Conservation (phyloP, 2,329 filamentous ascomycete genomes). For the Monosporascus sp. region DNA sequence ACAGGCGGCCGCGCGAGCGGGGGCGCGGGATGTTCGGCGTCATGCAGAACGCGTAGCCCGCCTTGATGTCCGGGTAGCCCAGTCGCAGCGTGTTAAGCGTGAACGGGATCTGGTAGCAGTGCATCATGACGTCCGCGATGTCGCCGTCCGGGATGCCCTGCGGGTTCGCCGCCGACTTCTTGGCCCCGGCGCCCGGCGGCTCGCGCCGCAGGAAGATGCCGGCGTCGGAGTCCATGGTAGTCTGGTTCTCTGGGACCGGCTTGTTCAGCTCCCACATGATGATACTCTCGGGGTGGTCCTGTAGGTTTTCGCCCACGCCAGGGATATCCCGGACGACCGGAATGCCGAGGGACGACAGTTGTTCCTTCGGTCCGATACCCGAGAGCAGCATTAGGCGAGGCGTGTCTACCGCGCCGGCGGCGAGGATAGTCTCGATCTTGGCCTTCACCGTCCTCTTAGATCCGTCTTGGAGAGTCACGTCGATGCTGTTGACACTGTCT, state of each 20-base stretch:
- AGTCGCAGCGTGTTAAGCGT: slow-evolving; percentile 78
- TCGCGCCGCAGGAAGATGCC: slow-evolving; percentile 84
- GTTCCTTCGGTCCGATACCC: slow-evolving; percentile 48
- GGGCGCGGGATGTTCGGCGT: slow-evolving; percentile 85
- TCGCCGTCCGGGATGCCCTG: slow-evolving; percentile 57
- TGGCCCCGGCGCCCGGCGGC: slow-evolving; percentile 58
- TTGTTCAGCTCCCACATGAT: slow-evolving; percentile 73
- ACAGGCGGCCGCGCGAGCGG: slow-evolving; percentile 70
- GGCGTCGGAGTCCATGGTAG: slow-evolving; percentile 86
- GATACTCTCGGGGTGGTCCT: slow-evolving; percentile 56
- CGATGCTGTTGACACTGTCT: slow-evolving; percentile 67
- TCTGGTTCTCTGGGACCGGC: slow-evolving; percentile 72
- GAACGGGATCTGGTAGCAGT: slow-evolving; percentile 95
- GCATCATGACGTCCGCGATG: slow-evolving; percentile 88
- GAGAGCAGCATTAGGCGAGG: slow-evolving; percentile 60
- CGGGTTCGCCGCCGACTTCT: slow-evolving; percentile 42
- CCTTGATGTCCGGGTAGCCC: slow-evolving; percentile 57
- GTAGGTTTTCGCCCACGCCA: slow-evolving; percentile 56
- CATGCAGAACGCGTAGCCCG: slow-evolving; percentile 87
- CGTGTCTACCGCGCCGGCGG: slow-evolving; percentile 76
- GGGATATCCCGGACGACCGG: slow-evolving; percentile 51
- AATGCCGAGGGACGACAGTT: slow-evolving; percentile 49
- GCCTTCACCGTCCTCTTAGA: slow-evolving; percentile 52
- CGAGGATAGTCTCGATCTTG: slow-evolving; percentile 72
- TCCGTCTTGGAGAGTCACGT: slow-evolving; percentile 55